Conservation (phyloP, 257 asterid genomes). For the Fraxinus cuspidata region DNA sequence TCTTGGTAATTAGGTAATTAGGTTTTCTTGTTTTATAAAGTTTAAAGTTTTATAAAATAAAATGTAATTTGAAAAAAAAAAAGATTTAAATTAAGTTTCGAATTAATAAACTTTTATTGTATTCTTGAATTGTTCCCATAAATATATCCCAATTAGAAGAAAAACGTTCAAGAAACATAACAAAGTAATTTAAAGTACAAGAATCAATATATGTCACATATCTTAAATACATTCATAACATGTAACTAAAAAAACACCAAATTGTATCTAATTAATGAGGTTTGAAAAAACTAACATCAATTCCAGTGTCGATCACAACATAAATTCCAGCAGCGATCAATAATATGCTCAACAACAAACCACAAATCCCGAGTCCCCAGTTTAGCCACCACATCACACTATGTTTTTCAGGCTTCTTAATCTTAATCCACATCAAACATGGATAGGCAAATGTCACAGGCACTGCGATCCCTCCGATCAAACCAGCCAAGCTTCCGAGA, state of each 20-base stretch:
- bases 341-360: conserved; percentile 27
- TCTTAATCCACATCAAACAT: conserved; percentile 40
- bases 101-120: too few species aligned
- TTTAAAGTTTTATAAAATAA: too few species aligned
- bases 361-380: conserved; percentile 36
- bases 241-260: background rate
- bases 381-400: conserved; percentile 37
- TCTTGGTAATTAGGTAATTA: too few species aligned
- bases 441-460: conserved; percentile 42
- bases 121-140: too few species aligned
- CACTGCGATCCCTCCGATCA: conserved; percentile 35
- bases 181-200: background rate
- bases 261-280: conserved; percentile 17
- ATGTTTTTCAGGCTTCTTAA: conserved; percentile 29
- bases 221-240: background rate
- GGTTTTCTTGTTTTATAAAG: too few species aligned
- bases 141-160: too few species aligned
- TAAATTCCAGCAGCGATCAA: conserved; percentile 43
- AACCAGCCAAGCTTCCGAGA: conserved; percentile 36
- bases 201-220: background rate
- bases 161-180: too few species aligned
- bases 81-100: too few species aligned
- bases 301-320: conserved; percentile 44
- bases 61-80: too few species aligned
- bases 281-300: conserved; percentile 42